These are phyloP conservation scores for Giardia muris DNA, from an alignment of 208 protist species.

Conservation along the genomic window DNA sequence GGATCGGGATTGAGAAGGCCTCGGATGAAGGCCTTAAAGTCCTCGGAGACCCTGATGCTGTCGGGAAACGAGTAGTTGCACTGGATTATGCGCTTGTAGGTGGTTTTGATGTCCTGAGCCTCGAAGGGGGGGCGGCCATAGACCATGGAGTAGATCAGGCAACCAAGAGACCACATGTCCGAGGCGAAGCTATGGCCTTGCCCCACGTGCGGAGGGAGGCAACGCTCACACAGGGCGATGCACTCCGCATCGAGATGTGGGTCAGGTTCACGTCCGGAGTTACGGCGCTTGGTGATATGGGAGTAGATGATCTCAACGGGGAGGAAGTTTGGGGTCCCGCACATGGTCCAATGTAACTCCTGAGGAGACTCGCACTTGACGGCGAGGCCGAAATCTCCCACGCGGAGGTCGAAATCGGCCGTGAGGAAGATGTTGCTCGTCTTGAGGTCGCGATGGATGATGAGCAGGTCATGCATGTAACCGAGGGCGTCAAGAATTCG, in stretches of 20 bases:
- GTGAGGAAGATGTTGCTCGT: slow-evolving; percentile 45
- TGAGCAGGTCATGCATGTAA: slow-evolving; percentile 44
- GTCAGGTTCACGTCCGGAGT: not conserved
- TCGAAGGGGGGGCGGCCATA: slow-evolving; percentile 33
- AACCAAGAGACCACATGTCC: slow-evolving; percentile 35
- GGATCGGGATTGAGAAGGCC: not conserved
- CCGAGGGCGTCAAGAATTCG: slow-evolving; percentile 44
- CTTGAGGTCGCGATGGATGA: slow-evolving; percentile 53
- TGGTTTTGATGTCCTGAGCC: slow-evolving; percentile 13
- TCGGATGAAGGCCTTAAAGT: slow-evolving; percentile 1
- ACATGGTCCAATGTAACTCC: not conserved
- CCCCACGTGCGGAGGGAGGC: not conserved
- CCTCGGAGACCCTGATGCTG: not conserved
- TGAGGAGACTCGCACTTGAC: not conserved
- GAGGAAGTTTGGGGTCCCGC: slow-evolving; percentile 34
- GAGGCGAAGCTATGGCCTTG: slow-evolving; percentile 2
- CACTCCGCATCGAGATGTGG: slow-evolving; percentile 22
- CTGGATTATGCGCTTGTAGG: slow-evolving; percentile 14
- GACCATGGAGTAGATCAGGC: slow-evolving; percentile 15
- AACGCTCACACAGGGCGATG: not conserved
- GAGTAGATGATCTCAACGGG: slow-evolving; percentile 17
- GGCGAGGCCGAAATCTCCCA: slow-evolving; percentile 32
- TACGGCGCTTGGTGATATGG: not conserved
- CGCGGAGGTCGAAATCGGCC: not conserved
- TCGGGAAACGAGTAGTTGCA: not conserved